Percentiles rank a stretch among this genome's conserved stretches.
Conservation (phyloP, 2,329 filamentous ascomycete genomes). For the Colletotrichum australisinense region DNA sequence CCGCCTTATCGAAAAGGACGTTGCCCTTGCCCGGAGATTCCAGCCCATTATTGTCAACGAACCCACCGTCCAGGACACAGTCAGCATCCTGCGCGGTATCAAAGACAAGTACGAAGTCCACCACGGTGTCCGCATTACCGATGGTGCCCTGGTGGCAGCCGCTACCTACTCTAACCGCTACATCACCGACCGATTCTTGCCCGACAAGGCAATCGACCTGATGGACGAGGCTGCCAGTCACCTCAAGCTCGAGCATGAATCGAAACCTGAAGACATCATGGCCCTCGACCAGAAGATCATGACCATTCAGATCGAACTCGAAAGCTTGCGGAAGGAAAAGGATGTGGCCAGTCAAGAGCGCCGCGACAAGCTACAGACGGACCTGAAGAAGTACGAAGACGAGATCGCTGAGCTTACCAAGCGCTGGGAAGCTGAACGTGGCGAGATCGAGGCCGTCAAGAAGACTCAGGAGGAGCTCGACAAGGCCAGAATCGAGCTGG, state of each 20-base stretch:
- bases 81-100: constrained; percentile 94
- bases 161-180: constrained; percentile 95
- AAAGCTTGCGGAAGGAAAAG: constrained; percentile 93
- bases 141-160: constrained; percentile 90
- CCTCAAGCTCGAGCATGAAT: constrained; percentile 92
- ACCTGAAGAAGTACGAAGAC: constrained; percentile 80
- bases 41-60: constrained; percentile 96
- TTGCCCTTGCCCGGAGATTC: constrained; percentile 90
- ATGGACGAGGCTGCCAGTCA: constrained; percentile 96
- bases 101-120: constrained; percentile 98
- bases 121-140: constrained; percentile 94
- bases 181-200: constrained; percentile 94
- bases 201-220: constrained; percentile 96
- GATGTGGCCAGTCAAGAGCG: constrained; percentile 91
- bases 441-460: constrained; percentile 89
- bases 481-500: constrained; percentile 84
- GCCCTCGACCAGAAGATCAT: constrained; percentile 94
- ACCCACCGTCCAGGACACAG: constrained; percentile 89
- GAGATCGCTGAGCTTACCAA: constrained; percentile 80
- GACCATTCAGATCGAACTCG: constrained; percentile 96
- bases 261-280: constrained; percentile 95
- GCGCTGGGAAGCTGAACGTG: constrained; percentile 90
- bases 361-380: constrained; percentile 84
- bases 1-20: constrained; percentile 93
- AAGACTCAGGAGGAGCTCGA: constrained; percentile 90